Evolutionary conservation across 768 basidiomycete genomes (phyloP).

Genomic region (Punctularia strigosozonata): DNA sequence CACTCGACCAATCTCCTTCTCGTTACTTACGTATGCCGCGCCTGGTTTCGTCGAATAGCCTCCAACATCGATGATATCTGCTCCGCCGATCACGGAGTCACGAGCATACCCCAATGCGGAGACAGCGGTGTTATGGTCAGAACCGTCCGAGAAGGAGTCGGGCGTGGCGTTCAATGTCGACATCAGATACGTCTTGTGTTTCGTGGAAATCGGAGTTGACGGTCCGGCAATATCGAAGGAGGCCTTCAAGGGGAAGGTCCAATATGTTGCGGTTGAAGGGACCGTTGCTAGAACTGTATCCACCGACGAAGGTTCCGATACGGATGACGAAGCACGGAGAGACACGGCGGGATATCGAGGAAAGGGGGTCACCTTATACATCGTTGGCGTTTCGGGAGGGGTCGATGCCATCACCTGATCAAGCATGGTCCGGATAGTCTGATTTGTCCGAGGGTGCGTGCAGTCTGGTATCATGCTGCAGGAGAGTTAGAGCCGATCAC

Average conservation of each 20-base stretch:
- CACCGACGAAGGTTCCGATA: background rate
- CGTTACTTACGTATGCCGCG: conserved; percentile 47
- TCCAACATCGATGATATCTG: conserved; percentile 82
- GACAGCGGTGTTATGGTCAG: conserved; percentile 36
- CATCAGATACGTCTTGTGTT: conserved; percentile 62
- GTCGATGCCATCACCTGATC: conserved; percentile 21
- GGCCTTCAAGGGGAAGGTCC: conserved; percentile 34
- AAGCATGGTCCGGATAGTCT: conserved; percentile 36
- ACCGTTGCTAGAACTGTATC: conserved; percentile 14
- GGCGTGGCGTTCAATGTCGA: conserved; percentile 88
- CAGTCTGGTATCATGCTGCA: conserved; percentile 71
- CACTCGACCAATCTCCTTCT: conserved; percentile 67
- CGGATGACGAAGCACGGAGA: conserved; percentile 9
- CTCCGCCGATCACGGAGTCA: conserved; percentile 40
- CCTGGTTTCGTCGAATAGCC: conserved; percentile 89
- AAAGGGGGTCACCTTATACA: conserved; percentile 70
- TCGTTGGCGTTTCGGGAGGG: conserved; percentile 27
- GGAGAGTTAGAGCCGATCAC: background rate
- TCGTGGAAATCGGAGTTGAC: conserved; percentile 8
- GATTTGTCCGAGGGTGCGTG: conserved; percentile 47
- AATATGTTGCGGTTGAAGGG: conserved; percentile 37
- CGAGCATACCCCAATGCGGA: conserved; percentile 43
- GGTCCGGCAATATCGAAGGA: too few relatives aligned
- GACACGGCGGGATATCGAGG: conserved; percentile 35
- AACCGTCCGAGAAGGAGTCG: conserved; percentile 93